A percentile compares a stretch with the other conserved stretches of the same genome.
Conservation (phyloP, 805 yeast genomes). For the Nakazawaea holstii region DNA sequence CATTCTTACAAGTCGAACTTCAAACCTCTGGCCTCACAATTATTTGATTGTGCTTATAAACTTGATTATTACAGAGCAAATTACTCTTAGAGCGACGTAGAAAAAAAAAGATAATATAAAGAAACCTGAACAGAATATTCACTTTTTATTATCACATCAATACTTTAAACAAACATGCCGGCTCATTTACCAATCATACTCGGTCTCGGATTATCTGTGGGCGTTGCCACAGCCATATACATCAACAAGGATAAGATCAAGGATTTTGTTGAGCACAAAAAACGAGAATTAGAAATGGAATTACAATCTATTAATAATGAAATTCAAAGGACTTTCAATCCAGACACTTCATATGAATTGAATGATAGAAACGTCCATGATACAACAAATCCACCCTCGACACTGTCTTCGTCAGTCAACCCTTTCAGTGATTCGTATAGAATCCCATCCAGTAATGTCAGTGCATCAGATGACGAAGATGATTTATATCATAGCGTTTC, state of each 20-base stretch:
- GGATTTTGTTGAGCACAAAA: constrained; percentile 19
- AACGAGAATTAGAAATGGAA: constrained; percentile 4
- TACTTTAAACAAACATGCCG: constrained; percentile 1
- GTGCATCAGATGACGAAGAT: constrained; percentile 1
- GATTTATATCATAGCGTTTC: constrained; percentile 6
- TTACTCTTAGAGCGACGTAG: not conserved
- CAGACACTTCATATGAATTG: not conserved
- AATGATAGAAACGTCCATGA: not conserved
- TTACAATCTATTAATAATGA: constrained; percentile 1
- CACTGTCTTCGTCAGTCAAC: not conserved
- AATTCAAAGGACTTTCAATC: constrained; percentile 1
- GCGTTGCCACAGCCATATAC: constrained; percentile 18
- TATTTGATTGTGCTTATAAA: no score
- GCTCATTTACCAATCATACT: constrained; percentile 17
- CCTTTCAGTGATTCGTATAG: constrained; percentile 1
- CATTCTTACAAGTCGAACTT: no score
- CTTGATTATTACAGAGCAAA: no score
- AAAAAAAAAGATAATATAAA: no score
- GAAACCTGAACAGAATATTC: no score
- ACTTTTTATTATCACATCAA: no score
- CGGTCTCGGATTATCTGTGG: constrained; percentile 22
- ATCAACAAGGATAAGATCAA: constrained; percentile 21
- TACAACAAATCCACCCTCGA: not conserved
- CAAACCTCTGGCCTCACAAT: no score
- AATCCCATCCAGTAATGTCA: not conserved